Percentiles rank a stretch among this genome's conserved stretches.
phyloP scores from a whole-genome alignment of 2,329 filamentous ascomycete genomes.

The Sarocladium oryzae region DNA sequence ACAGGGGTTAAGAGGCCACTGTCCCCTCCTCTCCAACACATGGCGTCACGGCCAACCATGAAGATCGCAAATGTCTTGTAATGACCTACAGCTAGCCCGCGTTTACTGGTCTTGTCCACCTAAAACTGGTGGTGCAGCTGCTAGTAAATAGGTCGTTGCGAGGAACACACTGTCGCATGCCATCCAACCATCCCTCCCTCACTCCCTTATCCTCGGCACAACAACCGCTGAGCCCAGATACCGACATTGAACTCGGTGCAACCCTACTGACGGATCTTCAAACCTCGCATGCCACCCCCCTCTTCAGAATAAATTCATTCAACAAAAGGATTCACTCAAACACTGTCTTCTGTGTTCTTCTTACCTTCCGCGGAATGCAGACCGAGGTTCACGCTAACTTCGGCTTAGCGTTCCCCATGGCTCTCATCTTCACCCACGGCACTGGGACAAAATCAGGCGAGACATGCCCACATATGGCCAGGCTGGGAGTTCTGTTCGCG shows the following conservation, averaged over 20 bases:
- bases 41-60: slow-evolving; percentile 1
- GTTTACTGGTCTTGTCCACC: too few relatives aligned
- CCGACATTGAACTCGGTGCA: too few relatives aligned
- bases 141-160: background rate
- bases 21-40: background rate
- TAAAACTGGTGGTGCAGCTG: background rate
- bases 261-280: too few relatives aligned
- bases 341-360: background rate
- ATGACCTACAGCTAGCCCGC: background rate
- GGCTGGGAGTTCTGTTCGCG: background rate
- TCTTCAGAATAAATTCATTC: background rate
- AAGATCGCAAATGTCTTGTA: background rate
- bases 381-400: background rate
- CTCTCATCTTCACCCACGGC: background rate
- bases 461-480: background rate
- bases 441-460: background rate
- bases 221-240: background rate
- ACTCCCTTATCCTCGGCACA: slow-evolving; percentile 5
- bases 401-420: background rate
- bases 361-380: background rate
- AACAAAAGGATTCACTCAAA: background rate
- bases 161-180: background rate
- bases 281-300: too few relatives aligned
- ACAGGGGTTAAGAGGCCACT: too few relatives aligned
- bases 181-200: background rate